Evolutionary conservation across 2,329 filamentous ascomycete genomes (phyloP).

Genomic region (Endoconidiophora polonica): DNA sequence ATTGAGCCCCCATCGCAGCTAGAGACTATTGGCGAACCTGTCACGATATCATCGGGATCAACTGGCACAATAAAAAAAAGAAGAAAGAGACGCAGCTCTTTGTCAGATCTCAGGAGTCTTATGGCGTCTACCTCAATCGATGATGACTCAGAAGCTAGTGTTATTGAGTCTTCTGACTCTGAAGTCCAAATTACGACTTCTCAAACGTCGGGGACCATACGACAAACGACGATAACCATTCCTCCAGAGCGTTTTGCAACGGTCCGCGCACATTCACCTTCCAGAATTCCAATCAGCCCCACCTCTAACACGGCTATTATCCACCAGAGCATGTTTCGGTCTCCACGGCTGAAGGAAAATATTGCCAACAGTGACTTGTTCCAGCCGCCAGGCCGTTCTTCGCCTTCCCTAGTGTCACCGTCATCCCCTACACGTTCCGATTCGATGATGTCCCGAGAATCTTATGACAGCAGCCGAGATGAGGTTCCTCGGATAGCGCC

Average conservation of each 20-base stretch:
- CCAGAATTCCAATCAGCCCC: conserved; percentile 37
- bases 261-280: conserved; percentile 24
- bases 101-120: conserved; percentile 65
- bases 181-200: conserved; percentile 9
- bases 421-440: conserved; percentile 13
- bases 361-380: conserved; percentile 17
- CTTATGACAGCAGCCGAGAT: neutral
- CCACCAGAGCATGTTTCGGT: conserved; percentile 18
- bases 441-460: conserved; percentile 9
- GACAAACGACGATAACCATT: conserved; percentile 11
- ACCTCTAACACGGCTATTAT: conserved; percentile 16
- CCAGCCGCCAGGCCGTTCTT: conserved; percentile 10
- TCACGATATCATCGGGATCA: conserved; percentile 16
- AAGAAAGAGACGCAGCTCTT: conserved; percentile 68
- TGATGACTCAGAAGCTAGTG: conserved; percentile 17
- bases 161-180: conserved; percentile 4
- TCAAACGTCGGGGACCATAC: conserved; percentile 10
- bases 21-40: conserved; percentile 43
- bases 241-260: conserved; percentile 12
- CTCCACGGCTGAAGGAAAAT: conserved; percentile 35
- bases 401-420: neutral
- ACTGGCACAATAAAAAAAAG: conserved; percentile 36
- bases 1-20: conserved; percentile 31
- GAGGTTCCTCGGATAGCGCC: conserved; percentile 8
- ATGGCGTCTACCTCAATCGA: conserved; percentile 43